These are phyloP conservation scores for Metschnikowia bowlesiae DNA, from an alignment of 805 yeast species.

Conservation along the genomic window DNA sequence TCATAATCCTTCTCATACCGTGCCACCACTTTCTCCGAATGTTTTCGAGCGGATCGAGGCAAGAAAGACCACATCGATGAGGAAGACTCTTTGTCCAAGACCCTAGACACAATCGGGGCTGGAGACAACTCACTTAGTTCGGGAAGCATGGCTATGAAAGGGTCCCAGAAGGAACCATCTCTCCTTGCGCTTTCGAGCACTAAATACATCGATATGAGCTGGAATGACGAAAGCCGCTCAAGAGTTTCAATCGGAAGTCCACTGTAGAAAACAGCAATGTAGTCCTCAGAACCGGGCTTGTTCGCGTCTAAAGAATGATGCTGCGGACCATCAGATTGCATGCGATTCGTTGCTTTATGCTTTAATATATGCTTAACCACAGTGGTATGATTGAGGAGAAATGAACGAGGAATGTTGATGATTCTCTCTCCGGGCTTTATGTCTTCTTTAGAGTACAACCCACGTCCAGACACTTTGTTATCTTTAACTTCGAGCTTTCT, in stretches of 20 bases:
- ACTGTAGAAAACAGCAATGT: slow-evolving; percentile 29
- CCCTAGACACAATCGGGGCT: slow-evolving; percentile 65
- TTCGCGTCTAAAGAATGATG: slow-evolving; percentile 1
- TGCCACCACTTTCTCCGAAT: slow-evolving; percentile 36
- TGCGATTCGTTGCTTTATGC: slow-evolving; percentile 28
- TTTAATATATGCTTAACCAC: slow-evolving; percentile 39
- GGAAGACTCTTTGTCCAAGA: slow-evolving; percentile 20
- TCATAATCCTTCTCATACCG: slow-evolving; percentile 46
- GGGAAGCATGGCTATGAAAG: slow-evolving; percentile 67
- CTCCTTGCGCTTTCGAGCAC: slow-evolving; percentile 41
- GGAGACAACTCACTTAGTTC: slow-evolving; percentile 44
- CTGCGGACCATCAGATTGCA: slow-evolving; percentile 21
- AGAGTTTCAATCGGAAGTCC: slow-evolving; percentile 31
- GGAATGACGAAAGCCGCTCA: slow-evolving; percentile 51
- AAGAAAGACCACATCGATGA: slow-evolving; percentile 30
- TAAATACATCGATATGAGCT: slow-evolving; percentile 50
- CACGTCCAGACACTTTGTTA: slow-evolving; percentile 53
- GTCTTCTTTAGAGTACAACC: slow-evolving; percentile 43
- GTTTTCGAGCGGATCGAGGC: slow-evolving; percentile 41
- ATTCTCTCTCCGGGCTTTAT: slow-evolving; percentile 43
- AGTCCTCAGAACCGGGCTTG: slow-evolving; percentile 20
- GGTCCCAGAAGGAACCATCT: slow-evolving; percentile 55
- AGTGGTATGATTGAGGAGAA: slow-evolving; percentile 55
- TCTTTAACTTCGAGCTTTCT: slow-evolving; percentile 39
- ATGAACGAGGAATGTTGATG: slow-evolving; percentile 53